phyloP scores from a whole-genome alignment of 2,329 filamentous ascomycete species.

The Cordyceps pruinosa region DNA sequence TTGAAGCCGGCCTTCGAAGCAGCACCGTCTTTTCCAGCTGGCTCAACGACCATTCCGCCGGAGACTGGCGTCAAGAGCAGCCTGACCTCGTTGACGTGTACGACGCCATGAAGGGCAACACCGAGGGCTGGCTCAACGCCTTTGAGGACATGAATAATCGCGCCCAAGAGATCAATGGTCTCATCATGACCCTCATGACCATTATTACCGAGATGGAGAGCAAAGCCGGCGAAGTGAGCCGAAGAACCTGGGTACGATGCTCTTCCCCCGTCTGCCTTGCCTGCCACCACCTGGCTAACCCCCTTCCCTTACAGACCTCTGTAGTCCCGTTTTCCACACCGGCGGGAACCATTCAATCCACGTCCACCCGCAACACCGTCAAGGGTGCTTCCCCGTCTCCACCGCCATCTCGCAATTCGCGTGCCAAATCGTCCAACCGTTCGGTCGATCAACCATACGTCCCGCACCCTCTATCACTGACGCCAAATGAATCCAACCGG shows the following conservation, averaged over 20 bases:
- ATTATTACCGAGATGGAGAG: slow-evolving; percentile 82
- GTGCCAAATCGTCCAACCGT: background rate
- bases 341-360: background rate
- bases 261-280: background rate
- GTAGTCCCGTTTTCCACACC: slow-evolving; percentile 6
- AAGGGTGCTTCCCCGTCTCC: slow-evolving; percentile 8
- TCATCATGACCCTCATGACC: slow-evolving; percentile 64
- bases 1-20: slow-evolving; percentile 68
- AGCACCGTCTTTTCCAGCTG: slow-evolving; percentile 73
- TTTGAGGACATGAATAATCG: slow-evolving; percentile 70
- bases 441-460: background rate
- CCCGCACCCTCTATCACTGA: background rate
- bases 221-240: slow-evolving; percentile 75
- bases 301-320: background rate
- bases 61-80: slow-evolving; percentile 55
- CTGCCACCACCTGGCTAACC: background rate
- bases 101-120: slow-evolving; percentile 85
- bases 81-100: slow-evolving; percentile 64
- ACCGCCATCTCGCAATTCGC: slow-evolving; percentile 3
- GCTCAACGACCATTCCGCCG: slow-evolving; percentile 57
- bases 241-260: slow-evolving; percentile 61
- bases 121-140: slow-evolving; percentile 81
- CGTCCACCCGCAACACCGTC: background rate
- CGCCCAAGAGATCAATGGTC: slow-evolving; percentile 60
- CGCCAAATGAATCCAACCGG: slow-evolving; percentile 10